Evolutionary conservation across 805 yeast genomes (phyloP).

Genomic region (Candida gorgasii): DNA sequence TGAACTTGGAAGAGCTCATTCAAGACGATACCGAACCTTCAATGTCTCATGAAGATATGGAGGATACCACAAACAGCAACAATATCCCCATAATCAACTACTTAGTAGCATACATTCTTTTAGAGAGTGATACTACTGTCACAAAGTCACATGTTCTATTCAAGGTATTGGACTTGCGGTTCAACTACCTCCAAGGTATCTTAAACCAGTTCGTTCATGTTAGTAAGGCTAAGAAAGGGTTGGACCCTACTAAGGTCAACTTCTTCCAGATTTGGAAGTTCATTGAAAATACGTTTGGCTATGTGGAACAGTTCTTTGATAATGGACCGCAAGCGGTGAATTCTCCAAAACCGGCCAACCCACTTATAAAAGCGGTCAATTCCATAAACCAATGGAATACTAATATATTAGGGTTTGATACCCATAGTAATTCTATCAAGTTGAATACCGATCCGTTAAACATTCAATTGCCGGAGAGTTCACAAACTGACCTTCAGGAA

Average conservation of each 20-base stretch:
- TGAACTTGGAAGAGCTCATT: constrained; percentile 5
- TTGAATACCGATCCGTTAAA: constrained; percentile 10
- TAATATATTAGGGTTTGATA: constrained; percentile 30
- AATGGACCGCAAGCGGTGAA: constrained; percentile 8
- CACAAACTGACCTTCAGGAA: constrained; percentile 12
- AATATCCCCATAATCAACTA: constrained; percentile 32
- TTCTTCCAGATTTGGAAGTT: constrained; percentile 31
- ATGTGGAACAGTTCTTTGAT: constrained; percentile 25
- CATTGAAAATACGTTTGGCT: constrained; percentile 35
- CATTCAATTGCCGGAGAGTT: constrained; percentile 8
- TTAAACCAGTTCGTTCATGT: constrained; percentile 3
- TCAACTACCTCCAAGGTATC: constrained; percentile 16
- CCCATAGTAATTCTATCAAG: constrained; percentile 25
- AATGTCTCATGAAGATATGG: not conserved
- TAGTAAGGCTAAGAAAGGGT: not conserved
- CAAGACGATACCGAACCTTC: not conserved
- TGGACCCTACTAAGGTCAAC: constrained; percentile 16
- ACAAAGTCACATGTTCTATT: constrained; percentile 22
- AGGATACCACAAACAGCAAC: constrained; percentile 9
- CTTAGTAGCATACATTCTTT: constrained; percentile 31
- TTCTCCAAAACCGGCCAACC: no score
- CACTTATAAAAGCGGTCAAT: constrained; percentile 7
- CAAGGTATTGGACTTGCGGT: constrained; percentile 26
- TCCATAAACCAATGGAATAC: constrained; percentile 25
- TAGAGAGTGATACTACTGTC: constrained; percentile 17